Percentiles rank a stretch among this genome's conserved stretches.
Conservation (phyloP, 2,329 filamentous ascomycete genomes). For the Cercospora nicotianae region DNA sequence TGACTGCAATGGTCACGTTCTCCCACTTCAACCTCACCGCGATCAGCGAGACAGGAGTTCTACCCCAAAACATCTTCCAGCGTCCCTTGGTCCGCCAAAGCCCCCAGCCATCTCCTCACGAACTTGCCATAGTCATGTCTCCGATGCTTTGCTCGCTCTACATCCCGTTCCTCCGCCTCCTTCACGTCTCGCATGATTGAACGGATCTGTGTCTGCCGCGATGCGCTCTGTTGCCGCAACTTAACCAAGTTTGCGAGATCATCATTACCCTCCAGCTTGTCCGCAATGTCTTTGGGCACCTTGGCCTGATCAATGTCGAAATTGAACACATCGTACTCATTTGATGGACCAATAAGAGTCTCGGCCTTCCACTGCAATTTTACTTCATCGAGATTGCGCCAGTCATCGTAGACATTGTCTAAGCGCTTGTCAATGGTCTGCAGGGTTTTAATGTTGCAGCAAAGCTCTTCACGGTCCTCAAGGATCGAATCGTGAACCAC, state of each 20-base stretch:
- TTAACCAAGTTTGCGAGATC: slow-evolving; percentile 37
- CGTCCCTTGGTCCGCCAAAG: slow-evolving; percentile 65
- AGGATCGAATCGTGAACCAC: slow-evolving; percentile 67
- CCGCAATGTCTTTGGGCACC: slow-evolving; percentile 30
- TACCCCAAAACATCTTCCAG: slow-evolving; percentile 45
- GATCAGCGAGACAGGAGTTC: not conserved
- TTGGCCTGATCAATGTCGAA: slow-evolving; percentile 39
- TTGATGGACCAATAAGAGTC: slow-evolving; percentile 23
- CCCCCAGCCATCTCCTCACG: slow-evolving; percentile 67
- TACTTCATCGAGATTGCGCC: slow-evolving; percentile 33
- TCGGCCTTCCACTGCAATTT: not conserved
- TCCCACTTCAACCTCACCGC: not conserved
- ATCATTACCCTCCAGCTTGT: slow-evolving; percentile 30
- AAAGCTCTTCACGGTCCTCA: slow-evolving; percentile 47
- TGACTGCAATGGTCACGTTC: not conserved
- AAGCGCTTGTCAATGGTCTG: slow-evolving; percentile 45
- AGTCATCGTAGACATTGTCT: slow-evolving; percentile 43
- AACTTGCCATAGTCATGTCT: slow-evolving; percentile 63
- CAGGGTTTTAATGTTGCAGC: slow-evolving; percentile 48
- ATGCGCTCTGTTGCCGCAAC: slow-evolving; percentile 44
- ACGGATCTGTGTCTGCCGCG: slow-evolving; percentile 41
- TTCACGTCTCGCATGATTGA: slow-evolving; percentile 23
- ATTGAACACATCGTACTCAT: slow-evolving; percentile 31
- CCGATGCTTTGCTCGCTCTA: slow-evolving; percentile 55
- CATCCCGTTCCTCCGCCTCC: slow-evolving; percentile 48